Evolutionary conservation across 2,329 filamentous ascomycete species (phyloP).

Genomic region (Fusarium sp.): DNA sequence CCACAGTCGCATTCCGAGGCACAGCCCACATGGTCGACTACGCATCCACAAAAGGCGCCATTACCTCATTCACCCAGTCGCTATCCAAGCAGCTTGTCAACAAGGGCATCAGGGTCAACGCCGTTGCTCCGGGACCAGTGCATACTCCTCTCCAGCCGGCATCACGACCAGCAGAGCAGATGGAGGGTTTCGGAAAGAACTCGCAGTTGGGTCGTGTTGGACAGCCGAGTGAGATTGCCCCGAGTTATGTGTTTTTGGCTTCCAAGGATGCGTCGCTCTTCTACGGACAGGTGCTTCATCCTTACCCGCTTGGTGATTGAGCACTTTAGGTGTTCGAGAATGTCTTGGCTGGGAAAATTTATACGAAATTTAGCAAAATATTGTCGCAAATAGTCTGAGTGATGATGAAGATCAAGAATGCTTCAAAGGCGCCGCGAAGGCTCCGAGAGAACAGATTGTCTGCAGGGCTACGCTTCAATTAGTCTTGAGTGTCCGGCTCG

Average conservation of each 20-base stretch:
- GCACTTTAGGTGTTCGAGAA: not conserved
- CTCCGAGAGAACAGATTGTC: no score
- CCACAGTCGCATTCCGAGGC: constrained; percentile 68
- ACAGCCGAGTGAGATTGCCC: constrained; percentile 62
- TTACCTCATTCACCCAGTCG: constrained; percentile 68
- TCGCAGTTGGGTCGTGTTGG: constrained; percentile 58
- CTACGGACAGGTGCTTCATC: constrained; percentile 58
- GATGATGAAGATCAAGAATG: no score
- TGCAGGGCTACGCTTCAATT: not conserved
- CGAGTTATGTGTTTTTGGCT: constrained; percentile 59
- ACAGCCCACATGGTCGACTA: constrained; percentile 68
- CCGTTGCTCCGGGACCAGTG: constrained; percentile 60
- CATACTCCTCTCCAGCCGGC: constrained; percentile 62
- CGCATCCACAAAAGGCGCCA: constrained; percentile 70
- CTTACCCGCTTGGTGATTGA: constrained; percentile 59
- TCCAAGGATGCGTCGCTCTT: constrained; percentile 58
- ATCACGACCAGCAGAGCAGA: constrained; percentile 60
- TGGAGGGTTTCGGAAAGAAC: constrained; percentile 61
- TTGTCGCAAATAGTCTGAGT: not conserved
- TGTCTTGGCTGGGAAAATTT: not conserved
- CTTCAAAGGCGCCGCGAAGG: no score
- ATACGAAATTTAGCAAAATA: not conserved
- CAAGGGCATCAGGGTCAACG: constrained; percentile 71
- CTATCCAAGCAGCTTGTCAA: constrained; percentile 67
- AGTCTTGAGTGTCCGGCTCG: no score